Conservation (phyloP, 2,329 filamentous ascomycete species). For the Ophiostoma angusticollis region DNA sequence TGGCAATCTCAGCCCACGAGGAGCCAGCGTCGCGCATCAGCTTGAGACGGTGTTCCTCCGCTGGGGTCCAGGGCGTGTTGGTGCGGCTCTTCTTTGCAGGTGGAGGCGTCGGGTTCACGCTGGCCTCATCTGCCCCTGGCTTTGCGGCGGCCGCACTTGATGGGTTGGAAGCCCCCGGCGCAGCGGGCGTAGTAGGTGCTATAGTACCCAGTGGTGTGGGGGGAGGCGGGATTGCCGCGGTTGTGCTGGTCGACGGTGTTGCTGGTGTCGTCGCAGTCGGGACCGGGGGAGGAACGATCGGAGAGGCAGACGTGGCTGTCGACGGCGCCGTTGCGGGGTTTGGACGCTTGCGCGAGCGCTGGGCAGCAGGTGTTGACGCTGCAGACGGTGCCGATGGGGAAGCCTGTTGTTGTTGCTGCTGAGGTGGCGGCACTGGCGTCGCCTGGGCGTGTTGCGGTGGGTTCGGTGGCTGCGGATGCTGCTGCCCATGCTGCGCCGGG, state of each 20-base stretch:
- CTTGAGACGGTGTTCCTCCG: conserved; percentile 85
- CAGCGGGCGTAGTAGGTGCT: conserved; percentile 19
- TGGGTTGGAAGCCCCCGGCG: conserved; percentile 12
- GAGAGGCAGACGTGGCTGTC: conserved; percentile 15
- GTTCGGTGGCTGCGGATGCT: conserved; percentile 10
- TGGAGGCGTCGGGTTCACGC: conserved; percentile 29
- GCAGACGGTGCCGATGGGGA: conserved; percentile 12
- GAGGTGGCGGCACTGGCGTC: conserved; percentile 23
- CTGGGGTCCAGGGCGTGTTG: conserved; percentile 97
- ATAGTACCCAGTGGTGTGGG: conserved; percentile 22
- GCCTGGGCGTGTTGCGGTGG: conserved; percentile 14
- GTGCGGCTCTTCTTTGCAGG: conserved; percentile 84
- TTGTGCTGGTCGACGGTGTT: conserved; percentile 22
- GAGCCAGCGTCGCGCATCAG: conserved; percentile 85
- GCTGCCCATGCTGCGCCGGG: conserved; percentile 20
- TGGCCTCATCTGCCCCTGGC: conserved; percentile 21
- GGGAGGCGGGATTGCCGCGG: conserved; percentile 20
- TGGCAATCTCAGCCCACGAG: conserved; percentile 97
- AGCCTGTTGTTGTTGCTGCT: conserved; percentile 13
- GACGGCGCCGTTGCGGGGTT: conserved; percentile 17
- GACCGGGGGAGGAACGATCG: conserved; percentile 14
- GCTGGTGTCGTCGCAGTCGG: conserved; percentile 10
- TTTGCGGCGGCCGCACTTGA: conserved; percentile 12
- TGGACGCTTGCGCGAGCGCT: conserved; percentile 29
- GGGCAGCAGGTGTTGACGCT: conserved; percentile 18